Percentiles rank a stretch among this genome's conserved stretches.
These are phyloP conservation scores for Pythium plurisporium DNA, from an alignment of 352 stramenopile species.

Conservation along the genomic window DNA sequence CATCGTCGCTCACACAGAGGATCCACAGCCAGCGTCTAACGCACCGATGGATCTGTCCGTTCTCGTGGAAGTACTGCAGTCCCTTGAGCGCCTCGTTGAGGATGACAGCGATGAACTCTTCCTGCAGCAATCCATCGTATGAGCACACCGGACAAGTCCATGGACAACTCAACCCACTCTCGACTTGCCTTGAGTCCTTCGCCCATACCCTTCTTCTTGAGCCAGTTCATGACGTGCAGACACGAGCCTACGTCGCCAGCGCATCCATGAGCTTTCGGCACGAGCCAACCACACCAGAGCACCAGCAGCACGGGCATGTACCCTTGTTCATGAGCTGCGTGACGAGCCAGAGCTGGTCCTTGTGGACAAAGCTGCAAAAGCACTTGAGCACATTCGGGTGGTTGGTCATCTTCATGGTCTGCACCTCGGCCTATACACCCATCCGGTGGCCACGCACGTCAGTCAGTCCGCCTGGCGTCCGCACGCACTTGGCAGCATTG, in stretches of 20 bases:
- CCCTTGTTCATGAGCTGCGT: slow-evolving; percentile 99
- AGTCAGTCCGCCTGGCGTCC: not conserved
- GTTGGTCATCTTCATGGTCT: slow-evolving; percentile 98
- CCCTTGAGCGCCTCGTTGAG: slow-evolving; percentile 96
- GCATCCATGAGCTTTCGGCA: not conserved
- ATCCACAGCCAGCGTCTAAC: not conserved
- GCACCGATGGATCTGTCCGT: slow-evolving; percentile 95
- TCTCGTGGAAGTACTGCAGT: slow-evolving; percentile 99
- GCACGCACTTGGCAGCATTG: not conserved
- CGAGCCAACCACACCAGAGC: not conserved
- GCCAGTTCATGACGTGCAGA: slow-evolving; percentile 95
- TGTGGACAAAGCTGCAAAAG: slow-evolving; percentile 97
- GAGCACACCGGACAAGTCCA: not conserved
- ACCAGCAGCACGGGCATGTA: slow-evolving; percentile 14
- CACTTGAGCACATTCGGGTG: slow-evolving; percentile 98
- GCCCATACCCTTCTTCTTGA: slow-evolving; percentile 88
- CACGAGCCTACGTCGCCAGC: slow-evolving; percentile 70
- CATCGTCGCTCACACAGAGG: not conserved
- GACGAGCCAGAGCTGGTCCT: slow-evolving; percentile 97
- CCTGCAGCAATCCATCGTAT: slow-evolving; percentile 31
- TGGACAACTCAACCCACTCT: not conserved
- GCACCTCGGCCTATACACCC: slow-evolving; percentile 84
- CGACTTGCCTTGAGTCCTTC: slow-evolving; percentile 70
- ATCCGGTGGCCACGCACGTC: slow-evolving; percentile 10
- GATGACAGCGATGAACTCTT: slow-evolving; percentile 97